Percentiles rank a stretch among this genome's conserved stretches.
These are phyloP conservation scores for Marasmius fiardii DNA, from an alignment of 1,284 basidiomycete genomes.

Conservation along the genomic window DNA sequence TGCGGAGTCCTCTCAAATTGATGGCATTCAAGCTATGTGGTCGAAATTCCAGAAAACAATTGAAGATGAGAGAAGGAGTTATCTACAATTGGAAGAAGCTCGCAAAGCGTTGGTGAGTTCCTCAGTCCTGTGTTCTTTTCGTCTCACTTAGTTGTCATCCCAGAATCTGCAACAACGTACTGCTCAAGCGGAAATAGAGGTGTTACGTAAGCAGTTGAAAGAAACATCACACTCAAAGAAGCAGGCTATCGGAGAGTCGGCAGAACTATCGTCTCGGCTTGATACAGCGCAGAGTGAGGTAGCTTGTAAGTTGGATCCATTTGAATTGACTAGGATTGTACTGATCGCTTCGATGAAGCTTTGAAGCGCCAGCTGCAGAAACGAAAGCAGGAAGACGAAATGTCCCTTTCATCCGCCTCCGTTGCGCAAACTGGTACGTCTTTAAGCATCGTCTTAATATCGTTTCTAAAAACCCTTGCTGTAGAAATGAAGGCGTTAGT, in stretches of 20 bases:
- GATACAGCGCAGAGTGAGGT: slow-evolving; percentile 61
- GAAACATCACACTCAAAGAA: slow-evolving; percentile 57
- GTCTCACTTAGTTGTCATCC: slow-evolving; percentile 5
- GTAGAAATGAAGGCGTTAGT: slow-evolving; percentile 62
- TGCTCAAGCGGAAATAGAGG: slow-evolving; percentile 61
- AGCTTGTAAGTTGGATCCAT: slow-evolving; percentile 36
- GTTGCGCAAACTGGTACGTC: slow-evolving; percentile 56
- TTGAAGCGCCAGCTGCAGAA: slow-evolving; percentile 59
- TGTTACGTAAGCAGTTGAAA: slow-evolving; percentile 55
- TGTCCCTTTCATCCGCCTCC: slow-evolving; percentile 55
- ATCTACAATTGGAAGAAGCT: slow-evolving; percentile 66
- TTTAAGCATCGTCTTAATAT: neutral
- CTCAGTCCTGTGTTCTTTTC: neutral
- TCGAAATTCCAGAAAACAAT: slow-evolving; percentile 65
- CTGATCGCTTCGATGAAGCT: slow-evolving; percentile 32
- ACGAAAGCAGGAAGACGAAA: slow-evolving; percentile 65
- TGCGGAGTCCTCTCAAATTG: slow-evolving; percentile 59
- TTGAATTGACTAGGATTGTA: neutral
- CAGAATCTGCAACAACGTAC: slow-evolving; percentile 69
- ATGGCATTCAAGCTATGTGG: slow-evolving; percentile 67
- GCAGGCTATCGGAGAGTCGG: slow-evolving; percentile 55
- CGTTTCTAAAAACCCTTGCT: neutral
- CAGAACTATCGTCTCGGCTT: slow-evolving; percentile 51
- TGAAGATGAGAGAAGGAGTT: slow-evolving; percentile 57
- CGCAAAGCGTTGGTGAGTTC: slow-evolving; percentile 61